A percentile compares a stretch with the other conserved stretches of the same genome.
phyloP scores from a whole-genome alignment of 805 yeast species.

The Brettanomyces nanus region DNA sequence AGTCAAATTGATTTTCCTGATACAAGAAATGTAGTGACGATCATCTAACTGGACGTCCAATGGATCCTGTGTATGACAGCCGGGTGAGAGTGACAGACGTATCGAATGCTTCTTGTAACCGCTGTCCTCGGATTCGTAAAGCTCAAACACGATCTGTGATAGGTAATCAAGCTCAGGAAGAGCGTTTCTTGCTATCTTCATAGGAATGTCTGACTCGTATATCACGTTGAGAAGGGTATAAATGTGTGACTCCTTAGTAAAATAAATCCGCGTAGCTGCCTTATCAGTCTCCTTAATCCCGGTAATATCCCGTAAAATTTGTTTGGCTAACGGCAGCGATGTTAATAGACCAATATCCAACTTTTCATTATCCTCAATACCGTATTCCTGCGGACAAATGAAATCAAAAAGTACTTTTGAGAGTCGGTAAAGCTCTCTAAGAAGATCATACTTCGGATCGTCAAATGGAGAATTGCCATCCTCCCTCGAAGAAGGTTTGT shows the following conservation, averaged over 20 bases:
- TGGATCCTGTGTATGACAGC: conserved; percentile 97
- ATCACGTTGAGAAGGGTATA: conserved; percentile 86
- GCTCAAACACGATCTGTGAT: conserved; percentile 89
- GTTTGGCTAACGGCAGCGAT: conserved; percentile 86
- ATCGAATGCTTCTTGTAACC: conserved; percentile 81
- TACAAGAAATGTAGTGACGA: conserved; percentile 93
- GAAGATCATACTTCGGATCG: conserved; percentile 65
- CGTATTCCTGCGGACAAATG: conserved; percentile 98
- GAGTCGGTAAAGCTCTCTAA: conserved; percentile 81
- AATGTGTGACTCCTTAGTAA: conserved; percentile 95
- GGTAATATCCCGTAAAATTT: conserved; percentile 72
- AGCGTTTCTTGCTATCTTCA: conserved; percentile 90
- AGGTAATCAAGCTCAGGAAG: conserved; percentile 93
- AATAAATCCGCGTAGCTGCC: conserved; percentile 82
- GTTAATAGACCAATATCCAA: conserved; percentile 93
- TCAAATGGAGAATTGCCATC: conserved; percentile 50
- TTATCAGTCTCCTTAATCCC: conserved; percentile 68
- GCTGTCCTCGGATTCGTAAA: conserved; percentile 72
- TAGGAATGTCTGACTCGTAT: conserved; percentile 89
- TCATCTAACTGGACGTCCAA: conserved; percentile 93
- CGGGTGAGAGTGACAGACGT: conserved; percentile 89
- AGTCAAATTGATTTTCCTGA: conserved; percentile 82
- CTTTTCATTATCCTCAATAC: conserved; percentile 91
- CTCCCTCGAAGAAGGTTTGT: conserved; percentile 22
- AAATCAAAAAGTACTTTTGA: conserved; percentile 94